Percentiles rank a stretch among this genome's conserved stretches.
phyloP scores from a whole-genome alignment of 2,329 filamentous ascomycete genomes.

The Helminthosporium solani region DNA sequence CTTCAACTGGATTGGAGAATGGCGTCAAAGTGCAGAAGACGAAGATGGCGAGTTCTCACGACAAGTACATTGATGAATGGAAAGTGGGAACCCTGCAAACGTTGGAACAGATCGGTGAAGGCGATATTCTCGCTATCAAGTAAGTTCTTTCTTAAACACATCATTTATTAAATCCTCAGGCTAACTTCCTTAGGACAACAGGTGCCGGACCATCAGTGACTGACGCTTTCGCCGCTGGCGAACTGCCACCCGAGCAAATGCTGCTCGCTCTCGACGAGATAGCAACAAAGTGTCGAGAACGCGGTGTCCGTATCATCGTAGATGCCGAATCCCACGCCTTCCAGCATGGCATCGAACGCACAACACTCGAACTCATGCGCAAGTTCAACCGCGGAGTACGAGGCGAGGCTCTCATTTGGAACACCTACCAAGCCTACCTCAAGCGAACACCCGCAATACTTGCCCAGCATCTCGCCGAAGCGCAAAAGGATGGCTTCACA shows the following conservation, averaged over 20 bases:
- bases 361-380: constrained; percentile 56
- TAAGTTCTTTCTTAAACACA: constrained; percentile 7
- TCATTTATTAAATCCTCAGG: not conserved
- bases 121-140: constrained; percentile 38
- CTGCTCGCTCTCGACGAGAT: constrained; percentile 46
- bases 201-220: constrained; percentile 47
- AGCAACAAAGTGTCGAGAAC: constrained; percentile 41
- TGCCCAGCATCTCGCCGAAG: constrained; percentile 48
- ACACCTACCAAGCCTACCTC: constrained; percentile 60
- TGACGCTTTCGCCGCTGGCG: constrained; percentile 39
- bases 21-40: constrained; percentile 14
- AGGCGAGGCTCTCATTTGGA: constrained; percentile 64
- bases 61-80: constrained; percentile 42
- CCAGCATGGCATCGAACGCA: constrained; percentile 50
- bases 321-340: constrained; percentile 52
- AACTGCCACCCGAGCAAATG: constrained; percentile 45
- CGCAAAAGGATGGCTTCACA: constrained; percentile 52
- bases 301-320: constrained; percentile 47
- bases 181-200: constrained; percentile 40
- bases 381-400: constrained; percentile 50
- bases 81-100: constrained; percentile 29
- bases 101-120: constrained; percentile 29
- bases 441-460: constrained; percentile 49
- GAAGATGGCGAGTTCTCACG: constrained; percentile 7
- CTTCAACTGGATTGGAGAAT: constrained; percentile 10